Base-by-base conservation (phyloP, 2,329 filamentous ascomycete species). In the Dendryphion nanum region DNA sequence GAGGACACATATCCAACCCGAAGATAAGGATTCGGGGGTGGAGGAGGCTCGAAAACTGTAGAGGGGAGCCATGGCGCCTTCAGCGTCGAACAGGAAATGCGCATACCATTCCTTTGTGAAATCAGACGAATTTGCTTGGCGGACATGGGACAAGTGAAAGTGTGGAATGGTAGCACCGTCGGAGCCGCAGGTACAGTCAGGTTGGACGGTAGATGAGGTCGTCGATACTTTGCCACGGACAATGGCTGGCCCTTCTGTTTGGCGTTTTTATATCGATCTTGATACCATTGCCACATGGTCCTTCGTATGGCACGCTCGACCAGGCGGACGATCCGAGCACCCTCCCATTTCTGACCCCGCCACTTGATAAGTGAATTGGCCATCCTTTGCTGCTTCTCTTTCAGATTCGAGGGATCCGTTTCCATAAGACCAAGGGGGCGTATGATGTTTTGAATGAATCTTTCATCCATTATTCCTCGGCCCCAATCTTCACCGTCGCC, bases 1-100 rank as follows among this genome's bases (percentile, higher is more conserved):
- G 93, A 97, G 3, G 93, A 97, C 24, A 98, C 83, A 63, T 98
- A 98, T 32, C 93, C 93, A 43, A 98, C 82, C 50, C 89, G 91
- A n/a, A 98, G 75, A 48, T 85, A 81, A 1, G 90, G 89, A 30
- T 73, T 76, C 2, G 93, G 93, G 2, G 93, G 90, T 2, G 79
- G 67, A 0, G 93, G 93, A 2, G 93, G 93, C n/a, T 81, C 79
- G 55, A 87, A 95, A 0, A 97, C 86, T 0, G 82, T 82, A 31
- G 70, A 61, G 5, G 91, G 85, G 33, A 98, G 77, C 93, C 93
- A 98, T 4, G 89, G 80, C 2, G 89, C 82, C 40, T 85, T 82
- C 13, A 98, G 70, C 0, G 93, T 95, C 3, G 89, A 93, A 48
- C 85, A 89, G 0, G 91, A 95, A 53, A 98, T 97, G 26, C 93